A percentile compares a stretch with the other conserved stretches of the same genome.
These are phyloP conservation scores for Citrus reticulata DNA, from an alignment of 345 rosid genomes.

Conservation along the genomic window DNA sequence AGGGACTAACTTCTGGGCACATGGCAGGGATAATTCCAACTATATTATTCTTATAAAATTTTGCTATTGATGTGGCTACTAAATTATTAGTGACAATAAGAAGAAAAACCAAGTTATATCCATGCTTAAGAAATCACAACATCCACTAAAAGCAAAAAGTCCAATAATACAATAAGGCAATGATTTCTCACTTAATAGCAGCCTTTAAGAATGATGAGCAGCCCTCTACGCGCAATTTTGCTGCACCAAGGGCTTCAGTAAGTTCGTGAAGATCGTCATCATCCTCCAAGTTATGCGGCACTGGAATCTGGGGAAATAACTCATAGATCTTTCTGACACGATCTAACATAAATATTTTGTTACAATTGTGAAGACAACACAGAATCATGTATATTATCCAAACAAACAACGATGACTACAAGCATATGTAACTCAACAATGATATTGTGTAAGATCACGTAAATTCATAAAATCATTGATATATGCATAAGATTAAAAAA, in stretches of 20 bases:
- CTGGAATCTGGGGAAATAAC: constrained; percentile 71
- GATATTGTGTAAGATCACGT: not conserved
- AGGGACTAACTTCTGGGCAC: not conserved
- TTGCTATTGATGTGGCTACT: not conserved
- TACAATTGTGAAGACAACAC: constrained; percentile 12
- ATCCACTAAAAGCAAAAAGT: not conserved
- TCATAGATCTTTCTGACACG: constrained; percentile 74
- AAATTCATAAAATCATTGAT: not conserved
- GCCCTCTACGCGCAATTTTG: constrained; percentile 77
- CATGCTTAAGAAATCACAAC: not conserved
- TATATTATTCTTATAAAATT: not conserved
- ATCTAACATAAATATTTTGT: constrained; percentile 47
- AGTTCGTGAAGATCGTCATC: constrained; percentile 78
- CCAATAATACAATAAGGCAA: not conserved
- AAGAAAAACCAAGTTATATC: not conserved
- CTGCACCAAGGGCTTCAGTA: constrained; percentile 78
- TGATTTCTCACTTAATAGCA: constrained; percentile 65
- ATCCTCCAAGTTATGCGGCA: constrained; percentile 65
- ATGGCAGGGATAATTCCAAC: not conserved
- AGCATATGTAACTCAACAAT: not conserved
- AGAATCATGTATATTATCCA: not conserved
- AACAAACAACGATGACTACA: not conserved
- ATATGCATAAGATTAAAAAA: not conserved
- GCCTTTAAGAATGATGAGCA: constrained; percentile 83
- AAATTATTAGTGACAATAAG: no score